phyloP scores from a whole-genome alignment of 768 basidiomycete species.

The Hortiboletus campestris region DNA sequence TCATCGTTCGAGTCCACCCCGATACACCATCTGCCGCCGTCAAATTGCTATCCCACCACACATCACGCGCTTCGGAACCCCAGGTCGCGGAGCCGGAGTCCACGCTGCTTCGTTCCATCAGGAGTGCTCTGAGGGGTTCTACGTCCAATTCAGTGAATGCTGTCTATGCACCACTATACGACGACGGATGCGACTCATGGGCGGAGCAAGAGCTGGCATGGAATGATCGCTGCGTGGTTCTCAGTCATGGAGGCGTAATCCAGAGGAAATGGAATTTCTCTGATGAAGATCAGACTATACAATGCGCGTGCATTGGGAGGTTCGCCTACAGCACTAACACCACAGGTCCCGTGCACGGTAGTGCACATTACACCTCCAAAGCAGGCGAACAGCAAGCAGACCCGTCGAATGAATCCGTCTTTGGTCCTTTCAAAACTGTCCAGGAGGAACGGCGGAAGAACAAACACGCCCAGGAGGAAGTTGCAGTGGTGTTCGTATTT shows the following conservation, averaged over 20 bases:
- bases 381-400: constrained; percentile 15
- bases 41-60: constrained; percentile 37
- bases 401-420: constrained; percentile 27
- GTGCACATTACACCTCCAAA: constrained; percentile 30
- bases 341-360: constrained; percentile 22
- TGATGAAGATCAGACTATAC: constrained; percentile 69
- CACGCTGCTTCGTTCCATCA: constrained; percentile 54
- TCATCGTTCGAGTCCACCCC: constrained; percentile 41
- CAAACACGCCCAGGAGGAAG: constrained; percentile 36
- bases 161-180: constrained; percentile 43
- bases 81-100: constrained; percentile 33
- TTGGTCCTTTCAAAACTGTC: constrained; percentile 44
- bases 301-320: constrained; percentile 77
- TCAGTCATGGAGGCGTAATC: constrained; percentile 67
- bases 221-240: constrained; percentile 60
- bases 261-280: constrained; percentile 71
- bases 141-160: constrained; percentile 41
- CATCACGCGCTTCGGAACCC: constrained; percentile 12
- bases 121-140: constrained; percentile 56
- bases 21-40: constrained; percentile 43
- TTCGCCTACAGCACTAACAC: constrained; percentile 51
- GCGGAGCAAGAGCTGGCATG: constrained; percentile 70
- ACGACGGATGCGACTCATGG: constrained; percentile 38
- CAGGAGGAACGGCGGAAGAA: constrained; percentile 39
- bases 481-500: constrained; percentile 73